Percentiles rank a stretch among this genome's conserved stretches.
Conservation (phyloP, 2,329 filamentous ascomycete genomes). For the Corynespora cassiicola region DNA sequence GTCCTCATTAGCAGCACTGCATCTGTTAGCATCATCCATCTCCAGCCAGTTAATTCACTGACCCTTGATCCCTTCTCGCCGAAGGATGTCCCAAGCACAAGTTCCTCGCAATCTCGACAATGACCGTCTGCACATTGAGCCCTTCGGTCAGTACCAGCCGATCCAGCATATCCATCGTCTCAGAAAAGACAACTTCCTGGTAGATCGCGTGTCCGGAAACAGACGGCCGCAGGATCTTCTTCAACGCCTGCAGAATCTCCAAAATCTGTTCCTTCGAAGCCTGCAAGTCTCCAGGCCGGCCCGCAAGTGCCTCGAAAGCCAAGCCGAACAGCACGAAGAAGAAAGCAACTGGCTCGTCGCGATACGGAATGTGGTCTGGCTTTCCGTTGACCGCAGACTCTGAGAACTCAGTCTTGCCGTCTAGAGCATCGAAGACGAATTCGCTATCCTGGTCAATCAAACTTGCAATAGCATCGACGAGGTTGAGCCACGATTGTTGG, state of each 20-base stretch:
- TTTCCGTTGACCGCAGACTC: conserved; percentile 57
- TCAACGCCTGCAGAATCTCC: conserved; percentile 87
- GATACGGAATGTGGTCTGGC: conserved; percentile 86
- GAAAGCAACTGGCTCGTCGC: conserved; percentile 96
- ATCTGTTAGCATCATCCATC: conserved; percentile 8
- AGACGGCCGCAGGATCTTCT: conserved; percentile 92
- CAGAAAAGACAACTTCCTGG: conserved; percentile 91
- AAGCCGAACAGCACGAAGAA: conserved; percentile 98
- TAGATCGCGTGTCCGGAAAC: conserved; percentile 98
- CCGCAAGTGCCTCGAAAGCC: conserved; percentile 92
- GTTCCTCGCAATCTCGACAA: conserved; percentile 91
- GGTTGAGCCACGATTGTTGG: conserved; percentile 94
- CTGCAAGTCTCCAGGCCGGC: conserved; percentile 74
- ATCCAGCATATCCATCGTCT: conserved; percentile 95
- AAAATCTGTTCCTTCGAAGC: conserved; percentile 80
- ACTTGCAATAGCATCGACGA: conserved; percentile 96
- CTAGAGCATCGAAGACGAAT: conserved; percentile 95
- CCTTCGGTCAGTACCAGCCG: conserved; percentile 91
- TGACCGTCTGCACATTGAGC: conserved; percentile 85
- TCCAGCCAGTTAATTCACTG: conserved; percentile 35
- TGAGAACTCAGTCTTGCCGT: conserved; percentile 70
- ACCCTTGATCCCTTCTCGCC: conserved; percentile 71
- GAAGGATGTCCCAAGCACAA: conserved; percentile 92
- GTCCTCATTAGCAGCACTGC: conserved; percentile 56
- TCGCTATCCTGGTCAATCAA: conserved; percentile 97